Conservation (phyloP, 805 yeast genomes). For the Metschnikowia cerradonensis region DNA sequence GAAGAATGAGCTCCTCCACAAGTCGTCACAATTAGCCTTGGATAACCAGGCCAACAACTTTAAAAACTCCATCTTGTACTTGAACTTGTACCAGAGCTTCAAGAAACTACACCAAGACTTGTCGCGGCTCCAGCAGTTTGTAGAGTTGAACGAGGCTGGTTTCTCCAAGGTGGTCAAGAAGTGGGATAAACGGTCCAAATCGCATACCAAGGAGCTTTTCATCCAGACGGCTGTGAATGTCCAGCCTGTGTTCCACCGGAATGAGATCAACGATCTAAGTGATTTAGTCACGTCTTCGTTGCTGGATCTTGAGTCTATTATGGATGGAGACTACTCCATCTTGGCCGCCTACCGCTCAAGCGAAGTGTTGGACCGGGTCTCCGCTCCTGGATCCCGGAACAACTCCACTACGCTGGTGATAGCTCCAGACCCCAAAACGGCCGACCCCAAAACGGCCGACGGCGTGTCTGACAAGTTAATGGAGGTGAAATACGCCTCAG, state of each 20-base stretch:
- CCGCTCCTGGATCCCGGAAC: neutral
- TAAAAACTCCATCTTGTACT: conserved; percentile 70
- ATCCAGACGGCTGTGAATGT: conserved; percentile 90
- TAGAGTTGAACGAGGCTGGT: conserved; percentile 92
- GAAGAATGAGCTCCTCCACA: conserved; percentile 48
- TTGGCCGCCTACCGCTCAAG: conserved; percentile 17
- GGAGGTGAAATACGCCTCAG: neutral
- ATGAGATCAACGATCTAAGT: conserved; percentile 77
- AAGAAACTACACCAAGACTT: conserved; percentile 86
- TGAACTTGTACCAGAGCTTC: conserved; percentile 82
- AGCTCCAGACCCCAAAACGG: conserved; percentile 4
- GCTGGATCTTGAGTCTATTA: conserved; percentile 65
- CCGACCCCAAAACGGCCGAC: conserved; percentile 1
- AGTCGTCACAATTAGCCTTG: conserved; percentile 16
- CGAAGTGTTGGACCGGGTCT: conserved; percentile 1
- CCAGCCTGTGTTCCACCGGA: conserved; percentile 93
- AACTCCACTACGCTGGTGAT: conserved; percentile 7
- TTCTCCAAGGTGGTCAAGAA: conserved; percentile 92
- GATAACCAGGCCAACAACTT: conserved; percentile 29
- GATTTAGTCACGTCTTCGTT: conserved; percentile 67
- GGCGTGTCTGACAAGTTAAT: neutral
- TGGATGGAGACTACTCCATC: conserved; percentile 42
- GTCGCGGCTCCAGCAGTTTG: conserved; percentile 85
- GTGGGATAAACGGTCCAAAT: conserved; percentile 96
- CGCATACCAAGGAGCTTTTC: conserved; percentile 90